Evolutionary conservation across 2,329 filamentous ascomycete genomes (phyloP), one percentile per base, ranked within the genome.

Genomic region (Lizonia empirigonia): DNA sequence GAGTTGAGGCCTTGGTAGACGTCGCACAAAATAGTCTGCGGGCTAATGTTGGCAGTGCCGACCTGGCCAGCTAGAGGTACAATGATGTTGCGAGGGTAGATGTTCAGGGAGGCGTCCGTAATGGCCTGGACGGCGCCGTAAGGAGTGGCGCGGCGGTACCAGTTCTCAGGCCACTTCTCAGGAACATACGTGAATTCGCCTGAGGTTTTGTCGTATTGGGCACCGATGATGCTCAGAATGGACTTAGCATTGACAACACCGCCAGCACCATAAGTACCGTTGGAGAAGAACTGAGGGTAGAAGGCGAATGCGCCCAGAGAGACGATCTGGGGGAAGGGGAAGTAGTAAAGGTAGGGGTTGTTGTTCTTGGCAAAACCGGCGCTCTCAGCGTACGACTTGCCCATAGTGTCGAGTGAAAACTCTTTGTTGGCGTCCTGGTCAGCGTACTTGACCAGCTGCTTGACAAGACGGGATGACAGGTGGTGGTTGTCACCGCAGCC

Each of bases 101-200:
- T 72, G 10, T 56, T 34, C 7, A 63, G 53, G 44, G 71, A 70
- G 5, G 54, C 70, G 23, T 74, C 68, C 18, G 61, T 59, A 26
- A 74, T 45, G 7, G 68, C 62, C 33, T 60, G 68, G 2, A 79
- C 63, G 7, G 80, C 67, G 19, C 75, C 75, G 50, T 80, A 83
- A 38, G 80, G 78, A 0, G 74, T 68, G 0, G 74, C 69, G 3
- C 70, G 69, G 37, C 75, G 74, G 65, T 79, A 82, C 77, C 79
- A 82, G 66, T 82, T 82, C 36, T 78, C 74, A 0, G 80, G 80
- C 46, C 82, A 82, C 10, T 74, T 72, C 58, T 83, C 80, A 56
- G 75, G 76, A 16, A 80, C 80, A 16, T 73, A 66, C 13, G 74
- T 76, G 60, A 81, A 81, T 38, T 75, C 70, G 7, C 71, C 74